Evolutionary conservation across 108 stramenopile species (phyloP).

Genomic region (Skeletonema marinoi): DNA sequence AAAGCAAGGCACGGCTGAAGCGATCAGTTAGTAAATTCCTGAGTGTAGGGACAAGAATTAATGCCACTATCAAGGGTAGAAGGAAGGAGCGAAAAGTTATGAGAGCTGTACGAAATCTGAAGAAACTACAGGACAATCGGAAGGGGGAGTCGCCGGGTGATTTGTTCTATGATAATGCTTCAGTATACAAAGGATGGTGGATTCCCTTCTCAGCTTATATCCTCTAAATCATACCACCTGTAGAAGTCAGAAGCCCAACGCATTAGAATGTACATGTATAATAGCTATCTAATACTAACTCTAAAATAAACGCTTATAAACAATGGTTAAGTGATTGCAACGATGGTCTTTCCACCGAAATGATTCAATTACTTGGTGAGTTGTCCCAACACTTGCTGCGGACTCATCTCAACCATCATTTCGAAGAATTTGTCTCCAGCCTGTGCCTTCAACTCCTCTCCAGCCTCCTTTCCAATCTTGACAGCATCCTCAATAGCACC

Average conservation of each 20-base stretch:
- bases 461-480: constrained; percentile 82
- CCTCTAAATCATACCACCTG: background rate
- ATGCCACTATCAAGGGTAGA: background rate
- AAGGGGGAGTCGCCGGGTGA: background rate
- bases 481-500: constrained; percentile 84
- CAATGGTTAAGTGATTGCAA: background rate
- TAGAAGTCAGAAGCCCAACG: background rate
- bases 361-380: constrained; percentile 67
- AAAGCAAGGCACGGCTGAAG: background rate
- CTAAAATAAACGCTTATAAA: constrained; percentile 10
- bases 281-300: background rate
- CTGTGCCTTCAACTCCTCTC: constrained; percentile 85
- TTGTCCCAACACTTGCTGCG: constrained; percentile 91
- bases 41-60: background rate
- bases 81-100: constrained; percentile 9
- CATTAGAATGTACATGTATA: background rate
- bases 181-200: constrained; percentile 18
- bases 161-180: background rate
- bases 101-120: background rate
- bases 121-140: background rate
- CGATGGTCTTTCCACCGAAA: background rate
- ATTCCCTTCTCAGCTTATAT: constrained; percentile 14
- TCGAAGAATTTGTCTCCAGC: constrained; percentile 93
- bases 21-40: background rate
- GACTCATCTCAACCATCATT: constrained; percentile 95